Base-by-base conservation (phyloP, 2,329 filamentous ascomycete genomes). In the Zarea fungicola region DNA sequence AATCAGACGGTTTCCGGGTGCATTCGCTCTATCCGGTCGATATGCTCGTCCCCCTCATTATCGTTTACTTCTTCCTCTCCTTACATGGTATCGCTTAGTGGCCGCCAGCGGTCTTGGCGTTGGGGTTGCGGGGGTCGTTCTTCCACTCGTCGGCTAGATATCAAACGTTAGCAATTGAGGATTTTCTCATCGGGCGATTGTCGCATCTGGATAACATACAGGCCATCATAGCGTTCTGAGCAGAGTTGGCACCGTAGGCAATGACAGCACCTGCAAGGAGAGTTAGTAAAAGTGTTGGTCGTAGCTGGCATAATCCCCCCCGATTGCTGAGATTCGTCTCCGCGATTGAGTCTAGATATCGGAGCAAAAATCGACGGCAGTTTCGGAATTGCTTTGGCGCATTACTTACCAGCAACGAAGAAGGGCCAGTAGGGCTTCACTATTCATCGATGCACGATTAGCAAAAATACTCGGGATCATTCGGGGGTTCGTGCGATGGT, bases 51-150 rank as follows among this genome's bases (percentile, higher is more conserved):
- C 34, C n/a, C 39, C 39, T 35, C 37, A 22, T 35, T 31, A 34
- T 31, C 35, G 21, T n/a, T 32, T 31, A 14, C 34, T 21, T 37
- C 48, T 22, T 28, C 32, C 34, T 25, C 25, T 36, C 11, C 42
- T 19, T 32, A 32, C 23, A 34, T 14, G 37, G 22, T 48, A 36
- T 42, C n/a, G 26, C 25, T 48, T 65, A 77, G 79, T 65, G 79
- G 75, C 49, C 63, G 40, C 64, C 57, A 52, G 63, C 65, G 49
- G 65, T 58, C 68, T 74, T 78, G 59, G 69, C 71, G 61, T 77
- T 75, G 58, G 83, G 84, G 81, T 96, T 96, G 72, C 91, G 84
- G 59, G 91, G 89, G 74, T 97, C 92, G 78, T 96, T 95, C 84
- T 91, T 95, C 83, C 81, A 96, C 77, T 97, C 89, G 62, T 87